A percentile compares a stretch with the other conserved stretches of the same genome.
These are phyloP conservation scores for Phlebiopsis gigantea DNA, from an alignment of 768 basidiomycete species.

Conservation along the genomic window DNA sequence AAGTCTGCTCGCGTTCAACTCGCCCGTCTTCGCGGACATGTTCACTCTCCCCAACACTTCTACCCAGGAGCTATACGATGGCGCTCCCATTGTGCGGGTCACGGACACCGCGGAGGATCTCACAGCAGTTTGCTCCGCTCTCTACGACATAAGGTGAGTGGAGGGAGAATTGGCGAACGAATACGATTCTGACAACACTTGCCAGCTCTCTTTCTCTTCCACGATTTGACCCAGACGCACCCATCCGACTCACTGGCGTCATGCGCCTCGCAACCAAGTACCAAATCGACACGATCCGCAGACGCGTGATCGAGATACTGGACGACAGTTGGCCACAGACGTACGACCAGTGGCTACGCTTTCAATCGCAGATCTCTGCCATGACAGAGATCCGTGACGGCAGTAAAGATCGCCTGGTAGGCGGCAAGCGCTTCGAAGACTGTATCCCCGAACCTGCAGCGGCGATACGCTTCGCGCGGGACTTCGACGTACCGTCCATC, in stretches of 20 bases:
- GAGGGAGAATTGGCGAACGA: no score
- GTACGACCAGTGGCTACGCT: constrained; percentile 8
- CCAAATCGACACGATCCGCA: constrained; percentile 20
- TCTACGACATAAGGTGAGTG: background rate
- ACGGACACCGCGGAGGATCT: background rate
- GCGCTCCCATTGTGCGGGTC: background rate
- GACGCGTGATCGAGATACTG: constrained; percentile 18
- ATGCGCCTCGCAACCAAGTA: constrained; percentile 26
- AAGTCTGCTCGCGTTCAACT: background rate
- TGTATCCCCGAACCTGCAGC: no score
- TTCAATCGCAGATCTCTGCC: background rate
- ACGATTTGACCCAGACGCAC: constrained; percentile 16
- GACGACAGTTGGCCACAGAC: constrained; percentile 24
- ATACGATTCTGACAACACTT: no score
- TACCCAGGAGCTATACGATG: background rate
- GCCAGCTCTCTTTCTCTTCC: constrained; percentile 14
- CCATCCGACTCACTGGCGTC: constrained; percentile 11
- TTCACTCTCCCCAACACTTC: background rate
- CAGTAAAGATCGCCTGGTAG: background rate
- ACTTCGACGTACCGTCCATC: constrained; percentile 12
- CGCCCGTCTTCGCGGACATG: background rate
- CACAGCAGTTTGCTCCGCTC: background rate
- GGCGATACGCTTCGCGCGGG: constrained; percentile 12
- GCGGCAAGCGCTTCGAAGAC: background rate
- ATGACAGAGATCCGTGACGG: background rate